Evolutionary conservation across 176 grass and related monocot genomes (phyloP).

Genomic region (Rhynchospora breviuscula): DNA sequence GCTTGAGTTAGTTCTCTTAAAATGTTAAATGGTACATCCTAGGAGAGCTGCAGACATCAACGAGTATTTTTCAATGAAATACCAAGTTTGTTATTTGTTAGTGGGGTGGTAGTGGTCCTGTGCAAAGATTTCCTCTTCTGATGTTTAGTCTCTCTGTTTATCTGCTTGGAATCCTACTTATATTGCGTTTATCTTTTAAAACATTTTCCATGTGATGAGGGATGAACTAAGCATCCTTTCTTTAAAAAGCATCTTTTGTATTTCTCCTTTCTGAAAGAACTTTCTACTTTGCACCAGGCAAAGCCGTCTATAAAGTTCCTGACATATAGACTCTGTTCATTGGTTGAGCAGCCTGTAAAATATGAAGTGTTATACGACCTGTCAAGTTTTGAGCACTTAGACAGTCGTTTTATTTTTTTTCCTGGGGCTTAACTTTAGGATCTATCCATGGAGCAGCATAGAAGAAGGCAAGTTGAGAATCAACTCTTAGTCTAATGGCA

Average conservation of each 20-base stretch:
- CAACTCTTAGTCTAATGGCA: too few relatives aligned
- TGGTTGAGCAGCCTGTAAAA: neutral
- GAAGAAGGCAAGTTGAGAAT: too few relatives aligned
- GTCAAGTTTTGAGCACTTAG: too few relatives aligned
- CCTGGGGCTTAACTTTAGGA: too few relatives aligned
- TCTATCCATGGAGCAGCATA: too few relatives aligned
- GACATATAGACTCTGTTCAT: neutral
- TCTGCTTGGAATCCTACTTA: neutral
- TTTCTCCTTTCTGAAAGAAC: neutral
- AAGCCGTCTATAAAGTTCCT: neutral
- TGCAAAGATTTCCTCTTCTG: neutral
- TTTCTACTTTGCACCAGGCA: neutral
- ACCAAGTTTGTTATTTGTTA: neutral
- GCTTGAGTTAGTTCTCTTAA: neutral
- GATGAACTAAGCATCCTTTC: neutral
- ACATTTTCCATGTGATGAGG: neutral
- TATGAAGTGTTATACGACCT: neutral
- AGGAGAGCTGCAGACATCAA: neutral
- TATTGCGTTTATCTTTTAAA: neutral
- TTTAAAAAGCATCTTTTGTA: neutral
- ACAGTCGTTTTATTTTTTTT: neutral
- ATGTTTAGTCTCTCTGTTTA: neutral
- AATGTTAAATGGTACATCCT: neutral
- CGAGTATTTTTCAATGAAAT: neutral
- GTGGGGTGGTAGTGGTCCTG: neutral